Evolutionary conservation across 208 protist species (phyloP).

Genomic region (Trypanosoma vivax): DNA sequence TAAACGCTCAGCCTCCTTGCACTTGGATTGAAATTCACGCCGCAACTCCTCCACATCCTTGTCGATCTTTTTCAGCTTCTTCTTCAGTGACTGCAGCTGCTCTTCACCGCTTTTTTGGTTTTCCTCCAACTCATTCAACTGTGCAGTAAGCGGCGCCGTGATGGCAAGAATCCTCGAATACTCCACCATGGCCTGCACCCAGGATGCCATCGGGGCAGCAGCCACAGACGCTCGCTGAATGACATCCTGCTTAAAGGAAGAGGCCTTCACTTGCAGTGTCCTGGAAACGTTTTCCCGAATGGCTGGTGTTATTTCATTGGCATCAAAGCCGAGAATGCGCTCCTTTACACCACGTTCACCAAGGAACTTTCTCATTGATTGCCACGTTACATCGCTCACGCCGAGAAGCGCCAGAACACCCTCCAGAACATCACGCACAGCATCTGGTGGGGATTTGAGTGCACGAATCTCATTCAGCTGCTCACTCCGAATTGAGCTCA

Average conservation of each 20-base stretch:
- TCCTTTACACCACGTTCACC: conserved; percentile 89
- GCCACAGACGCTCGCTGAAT: conserved; percentile 90
- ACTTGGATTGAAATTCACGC: conserved; percentile 85
- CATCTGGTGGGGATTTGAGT: conserved; percentile 91
- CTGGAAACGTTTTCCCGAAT: conserved; percentile 79
- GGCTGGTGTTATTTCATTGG: conserved; percentile 80
- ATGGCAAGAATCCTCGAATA: conserved; percentile 93
- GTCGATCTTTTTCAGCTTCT: conserved; percentile 88
- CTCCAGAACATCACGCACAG: conserved; percentile 93
- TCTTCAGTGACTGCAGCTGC: conserved; percentile 66
- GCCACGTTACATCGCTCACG: conserved; percentile 93
- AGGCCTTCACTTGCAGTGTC: conserved; percentile 80
- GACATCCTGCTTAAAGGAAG: conserved; percentile 90
- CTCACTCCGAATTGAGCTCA: conserved; percentile 90
- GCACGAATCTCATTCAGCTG: conserved; percentile 95
- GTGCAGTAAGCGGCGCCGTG: conserved; percentile 77
- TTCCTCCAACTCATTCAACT: conserved; percentile 77
- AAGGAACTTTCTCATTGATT: conserved; percentile 95
- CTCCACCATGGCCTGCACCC: conserved; percentile 95
- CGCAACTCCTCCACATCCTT: conserved; percentile 69
- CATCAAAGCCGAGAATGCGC: conserved; percentile 95
- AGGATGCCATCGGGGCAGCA: conserved; percentile 94
- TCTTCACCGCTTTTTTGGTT: conserved; percentile 73
- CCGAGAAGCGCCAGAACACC: conserved; percentile 95
- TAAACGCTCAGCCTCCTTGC: conserved; percentile 90